phyloP scores from a whole-genome alignment of 2,329 filamentous ascomycete species.

The Lecanosticta acicola region DNA sequence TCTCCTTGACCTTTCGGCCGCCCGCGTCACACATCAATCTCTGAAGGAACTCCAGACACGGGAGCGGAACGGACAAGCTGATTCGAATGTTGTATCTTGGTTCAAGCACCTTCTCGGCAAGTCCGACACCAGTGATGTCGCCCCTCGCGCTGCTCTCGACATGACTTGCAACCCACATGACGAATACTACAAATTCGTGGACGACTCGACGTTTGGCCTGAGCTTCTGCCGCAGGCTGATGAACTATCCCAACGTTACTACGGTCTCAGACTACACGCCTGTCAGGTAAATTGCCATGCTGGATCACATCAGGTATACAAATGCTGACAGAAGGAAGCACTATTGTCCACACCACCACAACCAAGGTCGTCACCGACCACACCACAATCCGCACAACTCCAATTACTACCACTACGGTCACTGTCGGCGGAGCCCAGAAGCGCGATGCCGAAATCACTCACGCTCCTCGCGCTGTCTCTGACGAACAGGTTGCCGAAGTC shows the following conservation, averaged over 20 bases:
- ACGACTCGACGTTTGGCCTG: conserved; percentile 20
- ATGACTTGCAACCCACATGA: conserved; percentile 16
- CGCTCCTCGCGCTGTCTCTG: conserved; percentile 8
- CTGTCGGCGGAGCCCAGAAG: conserved; percentile 12
- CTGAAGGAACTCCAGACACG: conserved; percentile 14
- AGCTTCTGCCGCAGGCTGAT: conserved; percentile 24
- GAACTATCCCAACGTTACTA: conserved; percentile 24
- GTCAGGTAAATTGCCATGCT: conserved; percentile 20
- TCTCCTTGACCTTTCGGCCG: conserved; percentile 21
- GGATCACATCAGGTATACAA: not conserved
- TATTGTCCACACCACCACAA: conserved; percentile 16
- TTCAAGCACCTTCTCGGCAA: conserved; percentile 24
- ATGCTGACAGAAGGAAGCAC: conserved; percentile 16
- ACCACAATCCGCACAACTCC: conserved; percentile 17
- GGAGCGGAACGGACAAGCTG: conserved; percentile 10
- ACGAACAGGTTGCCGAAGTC: conserved; percentile 1
- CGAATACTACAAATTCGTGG: conserved; percentile 25
- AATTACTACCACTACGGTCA: conserved; percentile 24
- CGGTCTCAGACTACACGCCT: conserved; percentile 26
- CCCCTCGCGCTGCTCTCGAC: conserved; percentile 8
- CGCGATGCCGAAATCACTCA: conserved; percentile 18
- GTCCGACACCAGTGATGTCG: conserved; percentile 2
- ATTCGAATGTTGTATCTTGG: conserved; percentile 19
- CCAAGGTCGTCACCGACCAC: conserved; percentile 18
- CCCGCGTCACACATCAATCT: conserved; percentile 21